phyloP scores from a whole-genome alignment of 2,329 filamentous ascomycete genomes.

The Ophiocordyceps australis region DNA sequence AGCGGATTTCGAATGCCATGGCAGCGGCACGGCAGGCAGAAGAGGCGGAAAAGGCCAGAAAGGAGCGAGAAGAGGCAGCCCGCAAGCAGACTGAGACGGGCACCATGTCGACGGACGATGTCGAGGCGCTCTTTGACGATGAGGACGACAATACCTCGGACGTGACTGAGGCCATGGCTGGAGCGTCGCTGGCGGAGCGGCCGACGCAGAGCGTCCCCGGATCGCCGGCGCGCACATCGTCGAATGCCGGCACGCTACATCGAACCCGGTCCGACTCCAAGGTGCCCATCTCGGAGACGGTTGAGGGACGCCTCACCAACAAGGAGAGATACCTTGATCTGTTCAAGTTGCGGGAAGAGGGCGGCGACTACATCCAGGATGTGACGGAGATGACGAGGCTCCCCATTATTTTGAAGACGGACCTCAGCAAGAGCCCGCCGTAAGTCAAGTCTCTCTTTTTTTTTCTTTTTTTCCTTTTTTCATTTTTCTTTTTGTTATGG shows the following conservation, averaged over 20 bases:
- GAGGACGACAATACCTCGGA: constrained; percentile 81
- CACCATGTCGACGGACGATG: constrained; percentile 82
- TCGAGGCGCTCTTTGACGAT: constrained; percentile 90
- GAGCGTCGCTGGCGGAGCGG: constrained; percentile 74
- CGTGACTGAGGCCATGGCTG: constrained; percentile 77
- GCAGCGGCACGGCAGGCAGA: constrained; percentile 67
- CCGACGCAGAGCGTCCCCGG: constrained; percentile 91
- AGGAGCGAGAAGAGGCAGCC: constrained; percentile 78
- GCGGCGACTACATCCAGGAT: constrained; percentile 93
- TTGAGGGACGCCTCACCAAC: constrained; percentile 66
- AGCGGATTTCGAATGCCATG: constrained; percentile 56
- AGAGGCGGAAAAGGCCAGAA: constrained; percentile 61
- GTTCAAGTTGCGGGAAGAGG: constrained; percentile 80
- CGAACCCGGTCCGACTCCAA: constrained; percentile 91
- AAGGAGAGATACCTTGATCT: constrained; percentile 93
- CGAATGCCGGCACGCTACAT: constrained; percentile 51
- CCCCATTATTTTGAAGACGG: constrained; percentile 95
- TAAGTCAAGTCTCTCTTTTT: no score
- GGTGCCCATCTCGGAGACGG: constrained; percentile 55
- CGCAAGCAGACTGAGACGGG: constrained; percentile 89
- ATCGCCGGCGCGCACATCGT: constrained; percentile 63
- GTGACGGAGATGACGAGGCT: constrained; percentile 95
- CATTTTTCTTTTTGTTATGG: no score
- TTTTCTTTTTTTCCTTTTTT: no score
- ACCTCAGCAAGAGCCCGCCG: constrained; percentile 97